phyloP scores from a whole-genome alignment of 2,329 filamentous ascomycete genomes.

The Fusarium concolor region DNA sequence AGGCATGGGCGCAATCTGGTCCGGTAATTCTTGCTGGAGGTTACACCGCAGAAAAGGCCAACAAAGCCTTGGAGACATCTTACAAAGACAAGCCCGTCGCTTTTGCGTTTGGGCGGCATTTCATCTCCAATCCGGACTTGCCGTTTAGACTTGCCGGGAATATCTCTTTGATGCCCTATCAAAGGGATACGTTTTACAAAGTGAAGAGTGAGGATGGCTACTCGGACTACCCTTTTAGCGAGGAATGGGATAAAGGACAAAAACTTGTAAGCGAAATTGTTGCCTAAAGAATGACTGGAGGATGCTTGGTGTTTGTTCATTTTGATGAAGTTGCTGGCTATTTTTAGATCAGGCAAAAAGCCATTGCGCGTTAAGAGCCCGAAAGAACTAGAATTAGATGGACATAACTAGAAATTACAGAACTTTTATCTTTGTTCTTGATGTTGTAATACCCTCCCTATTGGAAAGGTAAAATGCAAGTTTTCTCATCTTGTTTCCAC shows the following conservation, averaged over 20 bases:
- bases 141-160: conserved; percentile 36
- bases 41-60: conserved; percentile 45
- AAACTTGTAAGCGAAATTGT: accelerated
- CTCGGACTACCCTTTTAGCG: conserved; percentile 43
- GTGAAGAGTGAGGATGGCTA: conserved; percentile 38
- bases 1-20: conserved; percentile 44
- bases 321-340: not conserved
- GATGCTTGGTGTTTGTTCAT: too few species aligned
- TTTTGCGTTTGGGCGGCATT: conserved; percentile 48
- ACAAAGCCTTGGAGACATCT: conserved; percentile 43
- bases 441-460: too few species aligned
- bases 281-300: too few species aligned
- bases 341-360: not conserved
- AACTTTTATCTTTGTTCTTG: too few species aligned
- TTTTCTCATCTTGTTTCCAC: too few species aligned
- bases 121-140: conserved; percentile 45
- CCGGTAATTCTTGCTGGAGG: conserved; percentile 52
- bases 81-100: conserved; percentile 46
- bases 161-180: conserved; percentile 41
- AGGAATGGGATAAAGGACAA: not conserved
- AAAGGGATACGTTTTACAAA: conserved; percentile 47
- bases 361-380: too few species aligned
- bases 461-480: too few species aligned
- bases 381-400: too few species aligned
- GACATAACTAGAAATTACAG: too few species aligned